Evolutionary conservation across 768 basidiomycete species (phyloP).

Genomic region (Termitomyces sp.): DNA sequence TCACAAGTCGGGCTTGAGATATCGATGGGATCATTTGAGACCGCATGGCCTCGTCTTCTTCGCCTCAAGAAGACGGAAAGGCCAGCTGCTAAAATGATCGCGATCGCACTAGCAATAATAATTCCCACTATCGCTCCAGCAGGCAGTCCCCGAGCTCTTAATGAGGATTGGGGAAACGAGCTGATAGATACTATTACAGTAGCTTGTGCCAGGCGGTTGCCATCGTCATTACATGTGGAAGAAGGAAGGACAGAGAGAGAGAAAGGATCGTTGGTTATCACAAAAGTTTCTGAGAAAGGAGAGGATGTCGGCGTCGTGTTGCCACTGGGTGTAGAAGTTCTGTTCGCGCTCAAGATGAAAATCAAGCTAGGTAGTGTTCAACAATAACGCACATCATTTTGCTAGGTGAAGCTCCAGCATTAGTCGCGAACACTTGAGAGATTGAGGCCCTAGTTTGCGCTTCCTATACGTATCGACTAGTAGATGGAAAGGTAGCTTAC

Average conservation of each 20-base stretch:
- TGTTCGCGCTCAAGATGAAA: background rate
- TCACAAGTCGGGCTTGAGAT: slow-evolving; percentile 8
- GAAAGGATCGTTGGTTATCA: background rate
- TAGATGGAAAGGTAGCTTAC: slow-evolving; percentile 1
- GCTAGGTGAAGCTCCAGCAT: slow-evolving; percentile 1
- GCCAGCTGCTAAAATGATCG: slow-evolving; percentile 2
- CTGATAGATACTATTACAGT: background rate
- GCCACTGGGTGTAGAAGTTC: slow-evolving; percentile 9
- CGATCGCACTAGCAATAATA: slow-evolving; percentile 7
- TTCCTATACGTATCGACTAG: background rate
- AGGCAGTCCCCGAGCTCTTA: background rate
- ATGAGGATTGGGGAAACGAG: background rate
- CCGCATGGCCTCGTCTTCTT: slow-evolving; percentile 1
- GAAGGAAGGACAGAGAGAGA: background rate
- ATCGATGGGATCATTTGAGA: slow-evolving; percentile 1
- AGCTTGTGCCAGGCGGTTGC: background rate
- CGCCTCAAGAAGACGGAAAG: slow-evolving; percentile 9
- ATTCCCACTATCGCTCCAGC: slow-evolving; percentile 15
- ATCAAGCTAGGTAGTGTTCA: background rate
- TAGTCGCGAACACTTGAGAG: slow-evolving; percentile 5
- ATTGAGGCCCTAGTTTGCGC: background rate
- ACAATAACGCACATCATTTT: slow-evolving; percentile 2
- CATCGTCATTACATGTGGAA: background rate
- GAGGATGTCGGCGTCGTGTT: slow-evolving; percentile 11
- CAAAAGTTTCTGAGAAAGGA: background rate